Conservation (phyloP, 352 stramenopile species). For the Pythium sp. region DNA sequence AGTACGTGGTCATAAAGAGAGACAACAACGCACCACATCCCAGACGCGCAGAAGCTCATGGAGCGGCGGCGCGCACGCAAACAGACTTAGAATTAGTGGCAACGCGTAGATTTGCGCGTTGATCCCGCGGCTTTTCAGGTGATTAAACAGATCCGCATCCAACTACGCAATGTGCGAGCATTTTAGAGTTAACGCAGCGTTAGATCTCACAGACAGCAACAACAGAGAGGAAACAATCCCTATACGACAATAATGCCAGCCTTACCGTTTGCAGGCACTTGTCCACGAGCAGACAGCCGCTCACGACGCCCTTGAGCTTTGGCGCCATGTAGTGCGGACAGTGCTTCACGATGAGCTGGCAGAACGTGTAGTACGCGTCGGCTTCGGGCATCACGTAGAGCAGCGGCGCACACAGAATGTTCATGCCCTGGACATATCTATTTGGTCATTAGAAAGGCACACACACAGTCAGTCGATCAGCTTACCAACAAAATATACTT, state of each 20-base stretch:
- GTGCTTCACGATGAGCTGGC: slow-evolving; percentile 82
- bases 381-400: slow-evolving; percentile 91
- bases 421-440: slow-evolving; percentile 93
- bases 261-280: slow-evolving; percentile 70
- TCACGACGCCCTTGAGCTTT: slow-evolving; percentile 80
- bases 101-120: slow-evolving; percentile 86
- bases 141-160: slow-evolving; percentile 77
- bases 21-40: slow-evolving; percentile 70
- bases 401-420: slow-evolving; percentile 86
- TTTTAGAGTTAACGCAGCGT: not conserved
- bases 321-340: slow-evolving; percentile 90
- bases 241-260: not conserved
- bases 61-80: slow-evolving; percentile 87
- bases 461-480: not conserved
- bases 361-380: slow-evolving; percentile 91
- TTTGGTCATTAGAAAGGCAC: not conserved
- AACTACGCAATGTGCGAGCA: slow-evolving; percentile 22
- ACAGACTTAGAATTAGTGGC: slow-evolving; percentile 86
- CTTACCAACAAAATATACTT: not conserved
- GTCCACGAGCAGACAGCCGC: slow-evolving; percentile 78
- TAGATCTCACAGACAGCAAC: not conserved
- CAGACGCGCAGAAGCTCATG: slow-evolving; percentile 88
- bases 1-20: not conserved
- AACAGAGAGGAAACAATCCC: not conserved
- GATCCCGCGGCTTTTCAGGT: slow-evolving; percentile 73